Evolutionary conservation across 352 stramenopile genomes (phyloP), one percentile per base, ranked within the genome.

Genomic region (Globisporangium nunn): DNA sequence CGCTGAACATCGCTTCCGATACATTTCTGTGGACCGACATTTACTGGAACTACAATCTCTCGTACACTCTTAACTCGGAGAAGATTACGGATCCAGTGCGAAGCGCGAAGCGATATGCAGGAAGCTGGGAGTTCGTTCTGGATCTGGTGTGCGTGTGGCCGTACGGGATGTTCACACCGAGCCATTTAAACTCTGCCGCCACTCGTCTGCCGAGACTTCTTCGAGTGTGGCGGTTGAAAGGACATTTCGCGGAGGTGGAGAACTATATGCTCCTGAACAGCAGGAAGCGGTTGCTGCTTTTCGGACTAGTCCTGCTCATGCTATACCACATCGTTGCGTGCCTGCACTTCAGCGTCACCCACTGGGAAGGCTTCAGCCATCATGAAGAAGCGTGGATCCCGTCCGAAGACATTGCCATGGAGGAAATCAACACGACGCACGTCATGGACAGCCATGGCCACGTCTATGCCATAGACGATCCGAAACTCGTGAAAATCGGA

Each of bases 321-420:
- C 52, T 84, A 15, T 81, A 81, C 39, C 74, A 81, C 54, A 50
- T 84, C 29, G 72, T 79, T n/a, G 67, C 74, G 3, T 84, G 74
- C 29, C 48, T 84, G 40, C 61, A 78, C 55, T 84, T 84, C 23
- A 80, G 71, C 58, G 68, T 68, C 44, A 81, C 74, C 4, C 66
- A 67, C 40, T 48, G 71, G 28, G 74, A 79, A 17, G 71, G 74
- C 17, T 84, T 72, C 29, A 84, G 74, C 35, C 43, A 54, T 12
- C 54, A 61, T n/a, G 64, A 74, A 50, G 59, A 80, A 29, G 49
- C 68, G 48, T 84, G 70, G 71, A 68, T 84, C 31, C 71, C 74
- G 6, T 76, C 69, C 0, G 62, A 81, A 50, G 70, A 84, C 50
- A 58, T 84, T 18, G 66, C 63, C 4, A 59, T 84, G 15, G 23